A percentile compares a stretch with the other conserved stretches of the same genome.
These are phyloP conservation scores for Cubamyces lactineus DNA, from an alignment of 768 basidiomycete genomes.

Conservation along the genomic window DNA sequence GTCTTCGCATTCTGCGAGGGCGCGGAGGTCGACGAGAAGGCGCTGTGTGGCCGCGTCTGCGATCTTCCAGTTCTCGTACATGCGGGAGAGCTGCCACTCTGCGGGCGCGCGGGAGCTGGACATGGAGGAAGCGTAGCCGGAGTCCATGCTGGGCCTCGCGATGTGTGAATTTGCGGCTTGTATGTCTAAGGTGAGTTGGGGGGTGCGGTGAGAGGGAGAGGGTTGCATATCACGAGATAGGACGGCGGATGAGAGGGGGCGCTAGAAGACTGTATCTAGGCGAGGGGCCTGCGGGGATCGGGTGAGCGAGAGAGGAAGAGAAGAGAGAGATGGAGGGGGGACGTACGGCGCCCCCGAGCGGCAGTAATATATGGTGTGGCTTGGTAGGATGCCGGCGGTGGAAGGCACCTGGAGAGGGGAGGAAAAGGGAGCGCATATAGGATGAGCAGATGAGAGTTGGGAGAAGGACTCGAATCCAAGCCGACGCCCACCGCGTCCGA, in stretches of 20 bases:
- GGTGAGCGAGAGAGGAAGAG: not conserved
- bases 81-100: slow-evolving; percentile 19
- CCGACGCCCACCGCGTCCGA: not conserved
- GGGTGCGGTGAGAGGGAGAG: not conserved
- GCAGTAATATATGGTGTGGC: not conserved
- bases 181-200: slow-evolving; percentile 9
- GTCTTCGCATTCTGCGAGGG: slow-evolving; percentile 11
- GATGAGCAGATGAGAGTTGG: not conserved
- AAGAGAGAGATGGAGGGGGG: not conserved
- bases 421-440: slow-evolving; percentile 3
- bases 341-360: not conserved
- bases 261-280: slow-evolving; percentile 5
- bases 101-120: slow-evolving; percentile 11
- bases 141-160: slow-evolving; percentile 16
- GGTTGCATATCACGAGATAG: slow-evolving; percentile 11
- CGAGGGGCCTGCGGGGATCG: not conserved
- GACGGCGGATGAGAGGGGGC: not conserved
- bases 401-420: not conserved
- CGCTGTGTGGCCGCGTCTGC: slow-evolving; percentile 28
- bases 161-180: slow-evolving; percentile 1
- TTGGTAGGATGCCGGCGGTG: too few species aligned
- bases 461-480: not conserved
- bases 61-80: slow-evolving; percentile 25
- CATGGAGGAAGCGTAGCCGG: slow-evolving; percentile 22
- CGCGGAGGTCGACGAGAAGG: slow-evolving; percentile 17